phyloP scores from a whole-genome alignment of 2,329 filamentous ascomycete genomes.

The Emergomyces pasteurianus region DNA sequence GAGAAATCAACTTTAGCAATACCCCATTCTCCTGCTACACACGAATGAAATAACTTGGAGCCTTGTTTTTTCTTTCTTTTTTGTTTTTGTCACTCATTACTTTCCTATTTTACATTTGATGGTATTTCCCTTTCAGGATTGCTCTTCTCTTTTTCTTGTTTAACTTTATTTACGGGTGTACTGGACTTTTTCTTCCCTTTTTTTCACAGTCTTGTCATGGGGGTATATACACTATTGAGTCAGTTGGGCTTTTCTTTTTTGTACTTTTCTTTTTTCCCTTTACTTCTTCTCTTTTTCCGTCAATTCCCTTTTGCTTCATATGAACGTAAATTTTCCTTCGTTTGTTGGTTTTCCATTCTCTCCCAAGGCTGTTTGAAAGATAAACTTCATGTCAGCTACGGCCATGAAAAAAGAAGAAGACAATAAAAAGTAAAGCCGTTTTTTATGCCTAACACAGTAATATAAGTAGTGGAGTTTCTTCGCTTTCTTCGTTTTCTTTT shows the following conservation, averaged over 20 bases:
- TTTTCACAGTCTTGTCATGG: neutral
- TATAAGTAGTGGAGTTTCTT: neutral
- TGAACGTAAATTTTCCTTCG: neutral
- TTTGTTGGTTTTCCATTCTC: neutral
- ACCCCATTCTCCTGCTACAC: neutral
- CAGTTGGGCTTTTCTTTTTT: neutral
- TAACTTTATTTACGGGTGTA: neutral
- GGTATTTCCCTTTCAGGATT: neutral
- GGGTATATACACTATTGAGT: neutral
- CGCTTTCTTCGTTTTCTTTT: neutral
- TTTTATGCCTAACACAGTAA: neutral
- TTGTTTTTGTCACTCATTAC: neutral
- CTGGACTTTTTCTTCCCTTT: neutral
- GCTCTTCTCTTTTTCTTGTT: neutral
- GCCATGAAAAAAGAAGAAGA: neutral
- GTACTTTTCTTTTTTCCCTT: neutral
- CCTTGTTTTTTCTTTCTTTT: neutral
- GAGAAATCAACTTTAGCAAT: neutral
- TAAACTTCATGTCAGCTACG: neutral
- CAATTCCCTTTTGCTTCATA: neutral
- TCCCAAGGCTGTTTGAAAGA: neutral
- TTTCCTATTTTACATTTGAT: neutral
- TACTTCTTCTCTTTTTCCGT: neutral
- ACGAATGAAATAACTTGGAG: neutral
- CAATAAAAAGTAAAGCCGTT: neutral